A percentile compares a stretch with the other conserved stretches of the same genome.
Conservation (phyloP, 805 yeast genomes). For the Hanseniaspora pseudoguilliermondii region DNA sequence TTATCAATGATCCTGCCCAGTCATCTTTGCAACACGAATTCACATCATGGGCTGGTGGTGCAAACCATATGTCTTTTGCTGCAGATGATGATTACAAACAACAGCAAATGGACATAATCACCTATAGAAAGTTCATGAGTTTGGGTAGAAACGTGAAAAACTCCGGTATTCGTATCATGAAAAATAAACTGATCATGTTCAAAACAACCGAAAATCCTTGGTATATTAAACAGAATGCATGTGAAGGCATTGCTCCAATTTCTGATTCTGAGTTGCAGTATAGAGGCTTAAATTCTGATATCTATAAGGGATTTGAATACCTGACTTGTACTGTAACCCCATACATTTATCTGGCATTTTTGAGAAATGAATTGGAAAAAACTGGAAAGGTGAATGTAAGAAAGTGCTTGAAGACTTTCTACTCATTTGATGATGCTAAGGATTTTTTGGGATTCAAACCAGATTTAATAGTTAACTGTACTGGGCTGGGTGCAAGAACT, state of each 20-base stretch:
- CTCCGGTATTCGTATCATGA: conserved; percentile 33
- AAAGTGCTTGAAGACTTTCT: conserved; percentile 32
- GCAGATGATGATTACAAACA: conserved; percentile 26
- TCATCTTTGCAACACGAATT: conserved; percentile 43
- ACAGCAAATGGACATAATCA: conserved; percentile 36
- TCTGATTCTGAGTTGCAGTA: conserved; percentile 25
- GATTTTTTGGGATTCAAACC: conserved; percentile 29
- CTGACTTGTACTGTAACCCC: conserved; percentile 50
- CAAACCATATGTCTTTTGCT: conserved; percentile 58
- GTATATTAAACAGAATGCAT: conserved; percentile 32
- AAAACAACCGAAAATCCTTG: conserved; percentile 32
- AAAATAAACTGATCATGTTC: conserved; percentile 15
- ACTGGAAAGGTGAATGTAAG: conserved; percentile 40
- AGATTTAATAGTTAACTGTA: conserved; percentile 42
- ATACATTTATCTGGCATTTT: conserved; percentile 41
- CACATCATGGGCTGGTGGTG: conserved; percentile 62
- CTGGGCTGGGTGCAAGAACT: conserved; percentile 38
- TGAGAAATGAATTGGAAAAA: conserved; percentile 34
- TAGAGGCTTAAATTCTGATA: conserved; percentile 25
- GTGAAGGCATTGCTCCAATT: conserved; percentile 31
- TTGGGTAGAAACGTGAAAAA: conserved; percentile 37
- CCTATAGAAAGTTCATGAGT: conserved; percentile 36
- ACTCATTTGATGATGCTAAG: conserved; percentile 3
- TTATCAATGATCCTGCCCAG: conserved; percentile 29
- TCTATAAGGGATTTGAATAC: conserved; percentile 34